Conservation (phyloP, 148 eudicot genomes). For the Rhododendron mucronatum region DNA sequence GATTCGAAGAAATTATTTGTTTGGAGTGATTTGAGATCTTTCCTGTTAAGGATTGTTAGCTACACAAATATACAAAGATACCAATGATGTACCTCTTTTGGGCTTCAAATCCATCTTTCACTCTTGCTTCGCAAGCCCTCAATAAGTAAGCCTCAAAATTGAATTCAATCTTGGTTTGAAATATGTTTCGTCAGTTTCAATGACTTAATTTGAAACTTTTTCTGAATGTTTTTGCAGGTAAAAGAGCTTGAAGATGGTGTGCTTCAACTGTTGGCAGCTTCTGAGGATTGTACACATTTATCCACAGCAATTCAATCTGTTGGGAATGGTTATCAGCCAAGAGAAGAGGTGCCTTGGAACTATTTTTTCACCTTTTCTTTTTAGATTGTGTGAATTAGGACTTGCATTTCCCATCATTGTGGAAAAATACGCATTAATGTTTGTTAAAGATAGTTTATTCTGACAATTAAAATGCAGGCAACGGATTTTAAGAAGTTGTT, state of each 20-base stretch:
- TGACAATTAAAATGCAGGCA: constrained; percentile 32
- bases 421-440: not conserved
- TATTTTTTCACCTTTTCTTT: not conserved
- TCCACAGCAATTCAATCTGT: constrained; percentile 51
- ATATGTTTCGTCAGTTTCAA: not conserved
- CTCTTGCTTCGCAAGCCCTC: not conserved
- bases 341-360: constrained; percentile 38
- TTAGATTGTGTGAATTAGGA: not conserved
- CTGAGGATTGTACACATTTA: constrained; percentile 55
- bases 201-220: not conserved
- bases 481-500: constrained; percentile 60
- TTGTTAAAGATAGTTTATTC: not conserved
- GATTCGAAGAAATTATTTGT: not conserved
- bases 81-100: not conserved
- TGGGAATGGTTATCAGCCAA: constrained; percentile 49
- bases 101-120: not conserved
- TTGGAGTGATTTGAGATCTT: not conserved
- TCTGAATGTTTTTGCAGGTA: constrained; percentile 40
- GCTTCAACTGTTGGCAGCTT: constrained; percentile 46
- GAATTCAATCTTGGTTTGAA: not conserved
- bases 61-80: not conserved
- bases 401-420: not conserved
- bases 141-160: not conserved
- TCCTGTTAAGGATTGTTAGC: not conserved
- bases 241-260: constrained; percentile 64